phyloP scores from a whole-genome alignment of 306 rosid genomes.

The Sophora flavescens region DNA sequence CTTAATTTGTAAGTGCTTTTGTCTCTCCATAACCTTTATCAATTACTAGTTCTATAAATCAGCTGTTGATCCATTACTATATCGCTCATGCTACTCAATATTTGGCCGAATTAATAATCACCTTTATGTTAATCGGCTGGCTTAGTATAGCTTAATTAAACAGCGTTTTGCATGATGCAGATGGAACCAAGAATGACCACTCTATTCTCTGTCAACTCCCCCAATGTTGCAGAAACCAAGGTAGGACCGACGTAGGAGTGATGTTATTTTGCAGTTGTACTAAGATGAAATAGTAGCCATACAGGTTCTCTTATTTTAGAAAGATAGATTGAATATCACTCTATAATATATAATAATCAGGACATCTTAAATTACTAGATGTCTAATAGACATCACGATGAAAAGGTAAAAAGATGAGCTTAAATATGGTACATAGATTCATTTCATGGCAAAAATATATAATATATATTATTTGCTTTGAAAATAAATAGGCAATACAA shows the following conservation, averaged over 20 bases:
- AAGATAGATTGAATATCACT: neutral
- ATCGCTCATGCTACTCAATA: neutral
- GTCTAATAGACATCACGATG: neutral
- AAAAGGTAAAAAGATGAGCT: slow-evolving; percentile 17
- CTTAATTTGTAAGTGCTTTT: slow-evolving; percentile 30
- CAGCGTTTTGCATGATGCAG: slow-evolving; percentile 39
- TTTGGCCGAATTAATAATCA: neutral
- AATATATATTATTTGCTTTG: slow-evolving; percentile 13
- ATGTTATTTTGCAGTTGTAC: neutral
- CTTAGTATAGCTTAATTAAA: neutral
- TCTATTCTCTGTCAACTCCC: slow-evolving; percentile 40
- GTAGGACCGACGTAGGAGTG: slow-evolving; percentile 21
- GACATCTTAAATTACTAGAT: neutral
- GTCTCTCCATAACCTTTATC: neutral
- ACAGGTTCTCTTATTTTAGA: neutral
- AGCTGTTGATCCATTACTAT: neutral
- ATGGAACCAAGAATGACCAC: slow-evolving; percentile 46
- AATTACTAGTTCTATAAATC: too few relatives aligned
- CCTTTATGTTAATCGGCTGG: neutral
- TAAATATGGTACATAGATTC: neutral
- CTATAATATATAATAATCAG: too few relatives aligned
- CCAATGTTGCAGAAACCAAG: slow-evolving; percentile 43
- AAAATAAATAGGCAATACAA: slow-evolving; percentile 46
- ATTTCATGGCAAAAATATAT: neutral
- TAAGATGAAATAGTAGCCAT: too few relatives aligned